These are phyloP conservation scores for Leccinum pachyderme DNA, from an alignment of 1,284 basidiomycete species.

Conservation along the genomic window DNA sequence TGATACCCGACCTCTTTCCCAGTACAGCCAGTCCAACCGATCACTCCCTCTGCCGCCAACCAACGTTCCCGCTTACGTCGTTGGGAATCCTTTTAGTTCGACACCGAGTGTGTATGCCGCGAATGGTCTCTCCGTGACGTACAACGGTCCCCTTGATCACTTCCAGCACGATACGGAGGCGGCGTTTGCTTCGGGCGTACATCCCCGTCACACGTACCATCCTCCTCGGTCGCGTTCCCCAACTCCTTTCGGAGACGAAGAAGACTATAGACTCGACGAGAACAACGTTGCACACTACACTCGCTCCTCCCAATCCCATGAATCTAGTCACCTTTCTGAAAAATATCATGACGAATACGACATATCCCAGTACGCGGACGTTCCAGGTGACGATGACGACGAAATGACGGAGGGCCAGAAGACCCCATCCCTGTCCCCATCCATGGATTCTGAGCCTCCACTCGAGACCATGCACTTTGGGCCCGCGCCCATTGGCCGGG, in stretches of 20 bases:
- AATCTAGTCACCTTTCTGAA: slow-evolving; percentile 32
- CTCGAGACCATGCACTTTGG: slow-evolving; percentile 80
- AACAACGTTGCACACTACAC: slow-evolving; percentile 55
- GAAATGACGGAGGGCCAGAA: slow-evolving; percentile 28
- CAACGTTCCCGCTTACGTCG: slow-evolving; percentile 13
- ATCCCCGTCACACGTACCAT: slow-evolving; percentile 46
- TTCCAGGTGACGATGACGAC: slow-evolving; percentile 16
- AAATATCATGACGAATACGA: slow-evolving; percentile 32
- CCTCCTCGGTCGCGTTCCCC: slow-evolving; percentile 67
- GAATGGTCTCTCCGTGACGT: slow-evolving; percentile 24
- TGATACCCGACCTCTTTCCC: slow-evolving; percentile 26
- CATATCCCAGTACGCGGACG: slow-evolving; percentile 35
- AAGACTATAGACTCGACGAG: slow-evolving; percentile 59
- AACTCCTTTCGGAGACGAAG: slow-evolving; percentile 67
- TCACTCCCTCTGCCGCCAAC: slow-evolving; percentile 26
- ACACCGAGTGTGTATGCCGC: slow-evolving; percentile 8
- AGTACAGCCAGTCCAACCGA: slow-evolving; percentile 25
- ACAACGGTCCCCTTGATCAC: slow-evolving; percentile 37
- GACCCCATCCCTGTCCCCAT: slow-evolving; percentile 42
- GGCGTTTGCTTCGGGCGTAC: slow-evolving; percentile 55
- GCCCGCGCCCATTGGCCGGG: slow-evolving; percentile 78
- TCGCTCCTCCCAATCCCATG: slow-evolving; percentile 35
- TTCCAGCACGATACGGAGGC: slow-evolving; percentile 55
- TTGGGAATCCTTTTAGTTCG: slow-evolving; percentile 26
- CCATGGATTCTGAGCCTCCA: slow-evolving; percentile 42